phyloP scores from a whole-genome alignment of 108 stramenopile species.

The Mayamaea pseudoterrestris region DNA sequence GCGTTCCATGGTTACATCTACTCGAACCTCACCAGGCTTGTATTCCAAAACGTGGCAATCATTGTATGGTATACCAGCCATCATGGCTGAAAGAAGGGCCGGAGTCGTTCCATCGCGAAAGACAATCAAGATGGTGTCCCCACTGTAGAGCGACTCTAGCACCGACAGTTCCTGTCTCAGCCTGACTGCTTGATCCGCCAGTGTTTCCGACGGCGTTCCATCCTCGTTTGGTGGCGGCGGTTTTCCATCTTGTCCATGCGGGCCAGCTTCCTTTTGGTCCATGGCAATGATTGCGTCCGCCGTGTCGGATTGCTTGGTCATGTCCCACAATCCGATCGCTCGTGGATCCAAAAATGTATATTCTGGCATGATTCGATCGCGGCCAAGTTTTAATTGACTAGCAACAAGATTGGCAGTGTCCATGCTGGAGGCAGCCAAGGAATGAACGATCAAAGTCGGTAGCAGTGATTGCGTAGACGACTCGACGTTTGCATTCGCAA shows the following conservation, averaged over 20 bases:
- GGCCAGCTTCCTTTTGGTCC: conserved; percentile 52
- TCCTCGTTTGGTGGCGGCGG: conserved; percentile 66
- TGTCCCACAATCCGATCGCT: conserved; percentile 66
- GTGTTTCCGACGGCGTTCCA: conserved; percentile 68
- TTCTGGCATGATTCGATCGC: conserved; percentile 66
- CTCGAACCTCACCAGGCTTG: conserved; percentile 45
- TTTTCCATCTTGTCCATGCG: conserved; percentile 35
- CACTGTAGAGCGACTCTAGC: conserved; percentile 61
- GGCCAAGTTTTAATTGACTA: conserved; percentile 45
- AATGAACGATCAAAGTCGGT: conserved; percentile 52
- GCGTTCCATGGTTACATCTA: conserved; percentile 26
- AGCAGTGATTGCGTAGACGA: not conserved
- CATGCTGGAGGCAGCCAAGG: conserved; percentile 44
- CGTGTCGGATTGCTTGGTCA: conserved; percentile 21
- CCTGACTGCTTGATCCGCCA: conserved; percentile 57
- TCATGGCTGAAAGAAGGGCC: conserved; percentile 57
- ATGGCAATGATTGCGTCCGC: conserved; percentile 57
- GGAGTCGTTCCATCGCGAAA: conserved; percentile 76
- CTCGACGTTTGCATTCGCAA: not conserved
- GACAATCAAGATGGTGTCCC: conserved; percentile 57
- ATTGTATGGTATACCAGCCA: conserved; percentile 61
- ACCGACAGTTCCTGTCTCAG: conserved; percentile 54
- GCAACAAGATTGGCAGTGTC: conserved; percentile 56
- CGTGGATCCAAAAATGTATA: conserved; percentile 76
- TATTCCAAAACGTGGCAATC: conserved; percentile 59